Percentiles rank a stretch among this genome's conserved stretches.
phyloP scores from a whole-genome alignment of 106 monocot genomes.

The Phalaenopsis aphrodite region DNA sequence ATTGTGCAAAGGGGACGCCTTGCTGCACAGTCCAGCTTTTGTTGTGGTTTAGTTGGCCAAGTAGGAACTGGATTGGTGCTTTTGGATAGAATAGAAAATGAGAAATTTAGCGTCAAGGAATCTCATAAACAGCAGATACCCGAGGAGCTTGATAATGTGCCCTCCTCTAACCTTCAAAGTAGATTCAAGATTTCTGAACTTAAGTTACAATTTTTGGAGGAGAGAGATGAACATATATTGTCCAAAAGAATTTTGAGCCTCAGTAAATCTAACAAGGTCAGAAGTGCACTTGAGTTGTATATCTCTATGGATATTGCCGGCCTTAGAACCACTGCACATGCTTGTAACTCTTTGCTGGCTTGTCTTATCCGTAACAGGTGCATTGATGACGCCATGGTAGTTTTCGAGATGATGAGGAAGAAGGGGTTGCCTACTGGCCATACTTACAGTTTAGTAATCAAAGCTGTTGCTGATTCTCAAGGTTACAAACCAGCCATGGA shows the following conservation, averaged over 20 bases:
- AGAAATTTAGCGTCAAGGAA: neutral
- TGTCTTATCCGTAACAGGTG: conserved; percentile 55
- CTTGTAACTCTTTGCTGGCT: conserved; percentile 79
- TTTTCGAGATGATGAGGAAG: conserved; percentile 53
- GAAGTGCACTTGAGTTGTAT: conserved; percentile 74
- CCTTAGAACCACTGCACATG: conserved; percentile 58
- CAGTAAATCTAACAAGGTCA: conserved; percentile 65
- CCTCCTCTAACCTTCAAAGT: neutral
- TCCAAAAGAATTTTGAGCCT: conserved; percentile 68
- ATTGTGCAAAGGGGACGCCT: neutral
- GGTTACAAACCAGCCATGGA: conserved; percentile 53
- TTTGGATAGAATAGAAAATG: neutral
- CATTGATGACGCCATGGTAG: conserved; percentile 45
- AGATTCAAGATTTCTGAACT: conserved; percentile 2
- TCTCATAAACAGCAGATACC: neutral
- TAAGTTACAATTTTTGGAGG: conserved; percentile 68
- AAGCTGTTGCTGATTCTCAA: conserved; percentile 42
- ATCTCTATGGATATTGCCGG: conserved; percentile 53
- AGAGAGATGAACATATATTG: conserved; percentile 61
- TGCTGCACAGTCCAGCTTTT: neutral
- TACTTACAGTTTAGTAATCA: conserved; percentile 71
- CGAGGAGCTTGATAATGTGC: neutral
- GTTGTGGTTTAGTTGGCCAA: neutral
- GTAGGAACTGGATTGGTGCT: neutral
- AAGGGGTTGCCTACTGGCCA: conserved; percentile 53